Conservation (phyloP, 2,329 filamentous ascomycete genomes). For the Penicillium hesseltinei region DNA sequence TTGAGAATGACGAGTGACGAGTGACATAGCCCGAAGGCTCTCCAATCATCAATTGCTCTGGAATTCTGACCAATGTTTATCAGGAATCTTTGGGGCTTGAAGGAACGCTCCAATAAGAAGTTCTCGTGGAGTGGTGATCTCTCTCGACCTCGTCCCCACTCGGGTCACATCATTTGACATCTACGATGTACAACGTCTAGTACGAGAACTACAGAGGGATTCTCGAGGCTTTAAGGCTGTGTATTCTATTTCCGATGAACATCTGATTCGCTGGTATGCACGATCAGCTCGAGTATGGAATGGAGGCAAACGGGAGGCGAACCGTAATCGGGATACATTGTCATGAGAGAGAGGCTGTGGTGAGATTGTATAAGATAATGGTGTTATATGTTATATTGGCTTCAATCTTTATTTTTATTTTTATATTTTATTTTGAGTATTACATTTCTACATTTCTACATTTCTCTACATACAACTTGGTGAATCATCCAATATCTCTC, state of each 20-base stretch:
- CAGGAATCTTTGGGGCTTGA: constrained; percentile 42
- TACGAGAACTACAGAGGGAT: background rate
- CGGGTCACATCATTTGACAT: constrained; percentile 24
- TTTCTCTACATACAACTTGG: background rate
- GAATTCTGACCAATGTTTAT: constrained; percentile 7
- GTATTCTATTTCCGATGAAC: background rate
- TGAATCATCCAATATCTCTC: background rate
- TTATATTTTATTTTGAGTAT: background rate
- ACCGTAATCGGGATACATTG: constrained; percentile 19
- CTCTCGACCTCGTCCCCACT: constrained; percentile 13
- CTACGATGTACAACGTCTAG: constrained; percentile 5
- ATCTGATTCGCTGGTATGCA: constrained; percentile 7
- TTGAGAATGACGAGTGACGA: background rate
- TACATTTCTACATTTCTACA: background rate
- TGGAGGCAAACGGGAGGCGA: constrained; percentile 25
- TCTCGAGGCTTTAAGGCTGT: background rate
- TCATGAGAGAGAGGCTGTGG: background rate
- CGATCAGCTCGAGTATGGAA: constrained; percentile 6
- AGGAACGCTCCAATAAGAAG: constrained; percentile 29
- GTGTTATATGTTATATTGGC: background rate
- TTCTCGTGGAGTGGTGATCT: constrained; percentile 20
- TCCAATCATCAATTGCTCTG: constrained; percentile 8
- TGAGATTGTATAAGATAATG: constrained; percentile 1
- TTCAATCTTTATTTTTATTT: background rate
- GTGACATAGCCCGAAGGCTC: background rate